Evolutionary conservation across 768 basidiomycete genomes (phyloP).

Genomic region (Agaricus blazei): DNA sequence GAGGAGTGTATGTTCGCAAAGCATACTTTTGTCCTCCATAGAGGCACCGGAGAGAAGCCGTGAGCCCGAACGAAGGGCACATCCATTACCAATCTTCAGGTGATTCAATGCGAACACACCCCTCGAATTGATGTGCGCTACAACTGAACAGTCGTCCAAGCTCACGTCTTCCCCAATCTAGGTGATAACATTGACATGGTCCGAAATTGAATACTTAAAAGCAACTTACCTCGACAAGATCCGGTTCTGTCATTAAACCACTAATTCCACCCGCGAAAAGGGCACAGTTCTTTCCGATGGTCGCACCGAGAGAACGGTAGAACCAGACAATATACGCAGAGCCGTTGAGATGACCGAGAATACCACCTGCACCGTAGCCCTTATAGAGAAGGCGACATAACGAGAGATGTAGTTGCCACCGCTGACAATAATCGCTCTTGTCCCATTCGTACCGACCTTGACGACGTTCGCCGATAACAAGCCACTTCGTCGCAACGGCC

Average conservation of each 20-base stretch:
- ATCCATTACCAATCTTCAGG: slow-evolving; percentile 36
- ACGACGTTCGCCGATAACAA: slow-evolving; percentile 33
- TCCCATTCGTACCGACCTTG: slow-evolving; percentile 41
- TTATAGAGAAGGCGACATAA: slow-evolving; percentile 32
- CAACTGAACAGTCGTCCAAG: slow-evolving; percentile 41
- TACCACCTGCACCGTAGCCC: slow-evolving; percentile 38
- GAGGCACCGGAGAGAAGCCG: slow-evolving; percentile 44
- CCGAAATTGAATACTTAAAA: background rate
- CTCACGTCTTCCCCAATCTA: slow-evolving; percentile 39
- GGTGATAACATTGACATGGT: background rate
- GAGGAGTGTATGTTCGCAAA: slow-evolving; percentile 42
- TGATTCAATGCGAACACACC: slow-evolving; percentile 39
- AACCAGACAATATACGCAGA: slow-evolving; percentile 41
- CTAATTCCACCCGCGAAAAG: slow-evolving; percentile 35
- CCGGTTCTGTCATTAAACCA: slow-evolving; percentile 44
- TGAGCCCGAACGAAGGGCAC: slow-evolving; percentile 39
- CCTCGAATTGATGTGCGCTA: slow-evolving; percentile 43
- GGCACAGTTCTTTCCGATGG: slow-evolving; percentile 36
- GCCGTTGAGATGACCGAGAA: slow-evolving; percentile 33
- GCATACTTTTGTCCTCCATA: slow-evolving; percentile 45
- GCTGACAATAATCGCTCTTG: slow-evolving; percentile 42
- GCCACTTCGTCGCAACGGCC: slow-evolving; percentile 40
- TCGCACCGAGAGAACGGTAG: slow-evolving; percentile 37
- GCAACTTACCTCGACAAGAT: slow-evolving; percentile 32
- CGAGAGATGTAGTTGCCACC: slow-evolving; percentile 42